These are phyloP conservation scores for Cystobasidiaceae sp. DNA, from an alignment of 1,284 basidiomycete species.

Conservation along the genomic window DNA sequence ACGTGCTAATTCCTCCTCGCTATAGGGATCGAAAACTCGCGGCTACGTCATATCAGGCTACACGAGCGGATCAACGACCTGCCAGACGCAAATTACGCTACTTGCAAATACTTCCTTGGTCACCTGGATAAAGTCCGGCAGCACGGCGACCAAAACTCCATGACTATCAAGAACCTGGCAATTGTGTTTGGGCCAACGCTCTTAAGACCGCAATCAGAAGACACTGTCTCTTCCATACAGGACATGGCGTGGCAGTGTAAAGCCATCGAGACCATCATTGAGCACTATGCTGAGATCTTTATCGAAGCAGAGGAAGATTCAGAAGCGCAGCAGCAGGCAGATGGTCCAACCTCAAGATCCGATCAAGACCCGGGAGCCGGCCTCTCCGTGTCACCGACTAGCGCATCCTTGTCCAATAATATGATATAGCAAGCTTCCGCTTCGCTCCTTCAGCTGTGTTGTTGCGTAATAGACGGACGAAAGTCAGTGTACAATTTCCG, in stretches of 20 bases:
- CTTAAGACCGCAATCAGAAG: conserved; percentile 59
- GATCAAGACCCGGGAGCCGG: no score
- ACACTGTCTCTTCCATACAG: conserved; percentile 47
- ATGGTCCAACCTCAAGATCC: no score
- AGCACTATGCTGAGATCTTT: conserved; percentile 80
- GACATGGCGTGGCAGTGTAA: conserved; percentile 65
- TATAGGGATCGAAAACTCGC: conserved; percentile 91
- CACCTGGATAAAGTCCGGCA: conserved; percentile 82
- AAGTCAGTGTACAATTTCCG: no score
- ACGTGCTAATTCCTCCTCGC: conserved; percentile 12
- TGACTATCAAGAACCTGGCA: conserved; percentile 87
- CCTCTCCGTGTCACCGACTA: not conserved
- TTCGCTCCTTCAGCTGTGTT: not conserved
- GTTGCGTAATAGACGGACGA: not conserved
- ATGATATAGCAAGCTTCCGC: not conserved
- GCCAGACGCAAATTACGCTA: conserved; percentile 96
- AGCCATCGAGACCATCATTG: conserved; percentile 80
- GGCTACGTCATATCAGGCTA: conserved; percentile 84
- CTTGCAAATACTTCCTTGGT: conserved; percentile 90
- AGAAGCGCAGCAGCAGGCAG: not conserved
- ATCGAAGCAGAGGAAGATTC: conserved; percentile 54
- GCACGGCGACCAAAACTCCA: conserved; percentile 70
- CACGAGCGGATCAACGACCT: conserved; percentile 97
- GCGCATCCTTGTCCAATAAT: not conserved
- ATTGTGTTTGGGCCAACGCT: conserved; percentile 98